Base-by-base conservation (phyloP, 108 stramenopile genomes). In the Nitzschia sp. region DNA sequence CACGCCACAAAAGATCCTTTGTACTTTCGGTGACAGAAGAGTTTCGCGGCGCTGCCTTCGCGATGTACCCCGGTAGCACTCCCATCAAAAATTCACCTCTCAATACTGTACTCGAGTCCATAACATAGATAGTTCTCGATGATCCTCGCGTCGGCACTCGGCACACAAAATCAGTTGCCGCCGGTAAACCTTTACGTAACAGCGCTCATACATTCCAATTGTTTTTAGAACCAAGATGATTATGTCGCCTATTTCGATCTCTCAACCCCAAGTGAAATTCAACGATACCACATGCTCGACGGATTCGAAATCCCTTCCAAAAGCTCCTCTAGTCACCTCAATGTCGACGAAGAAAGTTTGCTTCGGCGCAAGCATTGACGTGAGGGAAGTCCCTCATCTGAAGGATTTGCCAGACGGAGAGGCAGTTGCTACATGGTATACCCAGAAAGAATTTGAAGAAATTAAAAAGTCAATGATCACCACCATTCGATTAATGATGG, bases 341-440 rank as follows among this genome's bases (percentile, higher is more conserved):
- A 11, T n/a, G 48, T 21, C 5, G 21, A 50, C 41, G 38, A 41
- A 45, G 41, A 61, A 27, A 45, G 60, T 61, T 1, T 17, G 41
- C 13, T 61, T 61, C 41, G 45, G 41, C 21, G 1, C 23, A 13
- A 41, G 25, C n/a, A 61, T 71, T n/a, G 50, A 52, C 25, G 70
- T 71, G 21, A 45, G 31, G 19, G 70, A 71, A 41, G 60, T 71
- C n/a, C 47, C 50, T 5, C 70, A 71, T 31, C 47, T 30, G 5
- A 30, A 38, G 15, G 70, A 71, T n/a, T 30, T 71, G 31, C 28
- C 57, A 32, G 1, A 61, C 33, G 50, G 48, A 41, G 70, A 53
- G 13, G 30, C 19, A 0, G 30, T 26, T n/a, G 59, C 59, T 17
- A 62, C 53, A 1, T 71, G 70, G 70, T 71, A 71, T 33, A 28